These are phyloP conservation scores for Mucuna pruriens DNA, from an alignment of 306 rosid species.

Conservation along the genomic window DNA sequence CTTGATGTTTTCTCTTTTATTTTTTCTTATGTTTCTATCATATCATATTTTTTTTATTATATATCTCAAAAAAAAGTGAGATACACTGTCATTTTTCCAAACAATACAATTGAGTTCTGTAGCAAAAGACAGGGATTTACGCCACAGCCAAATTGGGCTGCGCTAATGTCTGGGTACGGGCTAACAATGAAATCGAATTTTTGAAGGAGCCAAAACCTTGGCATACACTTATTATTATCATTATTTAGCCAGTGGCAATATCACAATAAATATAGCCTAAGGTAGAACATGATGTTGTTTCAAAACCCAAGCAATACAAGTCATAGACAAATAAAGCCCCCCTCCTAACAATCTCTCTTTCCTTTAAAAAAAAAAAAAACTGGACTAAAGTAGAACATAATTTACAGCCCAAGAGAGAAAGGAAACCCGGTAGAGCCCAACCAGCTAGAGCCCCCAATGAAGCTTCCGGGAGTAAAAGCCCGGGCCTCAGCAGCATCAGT, in stretches of 20 bases:
- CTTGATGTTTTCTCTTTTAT: too few relatives aligned
- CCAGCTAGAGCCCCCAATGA: conserved; percentile 77
- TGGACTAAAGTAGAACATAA: not conserved
- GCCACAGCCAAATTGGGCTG: not conserved
- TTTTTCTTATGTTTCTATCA: too few relatives aligned
- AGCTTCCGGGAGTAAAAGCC: conserved; percentile 56
- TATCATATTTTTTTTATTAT: too few relatives aligned
- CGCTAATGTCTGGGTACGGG: not conserved
- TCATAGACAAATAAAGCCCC: not conserved
- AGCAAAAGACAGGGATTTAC: not conserved
- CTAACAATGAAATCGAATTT: not conserved
- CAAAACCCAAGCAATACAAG: conserved; percentile 32
- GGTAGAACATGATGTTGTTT: not conserved
- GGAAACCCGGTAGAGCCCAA: conserved; percentile 74
- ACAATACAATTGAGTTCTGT: not conserved
- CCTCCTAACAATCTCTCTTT: conserved; percentile 7
- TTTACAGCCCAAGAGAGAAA: conserved; percentile 69
- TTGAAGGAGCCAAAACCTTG: not conserved
- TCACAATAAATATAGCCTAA: conserved; percentile 16
- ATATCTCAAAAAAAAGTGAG: too few relatives aligned
- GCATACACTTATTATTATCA: conserved; percentile 5
- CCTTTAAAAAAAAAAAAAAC: not conserved
- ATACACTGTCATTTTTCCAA: too few relatives aligned
- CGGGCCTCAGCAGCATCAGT: conserved; percentile 68
- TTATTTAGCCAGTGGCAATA: conserved; percentile 10